Percentiles rank a stretch among this genome's conserved stretches.
phyloP scores from a whole-genome alignment of 1,284 basidiomycete genomes.

The Cutaneotrichosporon sp. region DNA sequence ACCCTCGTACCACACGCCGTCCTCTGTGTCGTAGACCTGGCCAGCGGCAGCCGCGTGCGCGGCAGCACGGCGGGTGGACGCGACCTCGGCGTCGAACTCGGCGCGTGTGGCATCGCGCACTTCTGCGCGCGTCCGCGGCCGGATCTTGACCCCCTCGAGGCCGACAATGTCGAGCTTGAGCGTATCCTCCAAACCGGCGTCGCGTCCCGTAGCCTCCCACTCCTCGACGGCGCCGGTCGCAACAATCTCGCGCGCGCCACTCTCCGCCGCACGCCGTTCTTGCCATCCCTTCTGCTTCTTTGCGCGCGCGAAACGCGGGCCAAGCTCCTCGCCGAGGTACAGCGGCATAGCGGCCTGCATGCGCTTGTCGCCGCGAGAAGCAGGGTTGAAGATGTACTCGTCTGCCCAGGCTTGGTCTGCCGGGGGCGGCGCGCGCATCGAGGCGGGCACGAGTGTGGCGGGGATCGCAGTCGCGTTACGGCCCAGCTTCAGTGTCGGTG shows the following conservation, averaged over 20 bases:
- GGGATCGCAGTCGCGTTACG: slow-evolving; percentile 5
- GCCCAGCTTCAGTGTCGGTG: slow-evolving; percentile 15
- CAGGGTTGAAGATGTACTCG: slow-evolving; percentile 21
- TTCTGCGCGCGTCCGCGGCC: slow-evolving; percentile 36
- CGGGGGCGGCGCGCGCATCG: slow-evolving; percentile 25
- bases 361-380: slow-evolving; percentile 2
- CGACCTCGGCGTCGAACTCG: slow-evolving; percentile 30
- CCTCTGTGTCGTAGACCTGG: slow-evolving; percentile 16
- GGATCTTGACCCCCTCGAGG: slow-evolving; percentile 36
- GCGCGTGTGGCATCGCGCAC: slow-evolving; percentile 37
- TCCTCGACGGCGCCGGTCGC: slow-evolving; percentile 23
- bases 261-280: slow-evolving; percentile 26
- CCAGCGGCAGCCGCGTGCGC: slow-evolving; percentile 16
- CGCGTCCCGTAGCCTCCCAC: slow-evolving; percentile 40
- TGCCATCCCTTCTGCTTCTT: slow-evolving; percentile 37
- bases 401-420: slow-evolving; percentile 24
- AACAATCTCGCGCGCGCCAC: slow-evolving; percentile 18
- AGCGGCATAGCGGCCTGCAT: slow-evolving; percentile 45
- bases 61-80: slow-evolving; percentile 20
- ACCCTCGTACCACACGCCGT: slow-evolving; percentile 23
- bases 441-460: slow-evolving; percentile 13
- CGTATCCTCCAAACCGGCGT: slow-evolving; percentile 29
- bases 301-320: slow-evolving; percentile 40
- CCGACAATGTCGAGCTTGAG: slow-evolving; percentile 23
- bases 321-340: slow-evolving; percentile 44